A percentile compares a stretch with the other conserved stretches of the same genome.
These are phyloP conservation scores for Helianthus annuus DNA, from an alignment of 129 eudicot genomes.

Conservation along the genomic window DNA sequence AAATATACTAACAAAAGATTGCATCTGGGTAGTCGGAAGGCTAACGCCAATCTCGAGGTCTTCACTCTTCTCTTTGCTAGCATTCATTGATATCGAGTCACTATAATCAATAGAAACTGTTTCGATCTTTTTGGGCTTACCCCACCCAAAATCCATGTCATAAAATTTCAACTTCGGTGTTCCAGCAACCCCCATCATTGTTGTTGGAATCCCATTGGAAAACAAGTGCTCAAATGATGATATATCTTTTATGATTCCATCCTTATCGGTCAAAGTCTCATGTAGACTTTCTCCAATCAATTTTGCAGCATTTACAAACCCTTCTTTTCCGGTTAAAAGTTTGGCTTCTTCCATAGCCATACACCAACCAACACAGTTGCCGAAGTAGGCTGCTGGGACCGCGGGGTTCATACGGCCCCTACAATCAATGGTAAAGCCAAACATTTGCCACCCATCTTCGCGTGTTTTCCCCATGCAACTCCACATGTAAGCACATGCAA, in stretches of 20 bases:
- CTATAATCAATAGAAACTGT: not conserved
- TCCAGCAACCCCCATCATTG: not conserved
- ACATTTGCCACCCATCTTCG: not conserved
- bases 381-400: conserved; percentile 1
- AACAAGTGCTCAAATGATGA: not conserved
- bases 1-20: conserved; percentile 26
- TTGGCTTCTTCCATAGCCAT: not conserved
- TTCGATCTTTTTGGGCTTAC: not conserved
- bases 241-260: not conserved
- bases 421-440: not conserved
- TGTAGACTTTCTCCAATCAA: not conserved
- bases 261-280: not conserved
- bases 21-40: conserved; percentile 27
- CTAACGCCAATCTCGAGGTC: conserved; percentile 39
- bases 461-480: conserved; percentile 27
- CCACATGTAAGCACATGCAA: conserved; percentile 32
- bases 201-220: not conserved
- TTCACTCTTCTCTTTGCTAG: conserved; percentile 14
- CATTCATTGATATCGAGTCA: not conserved
- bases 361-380: not conserved
- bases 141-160: not conserved
- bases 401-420: conserved; percentile 9
- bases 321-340: not conserved
- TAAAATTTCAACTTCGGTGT: not conserved
- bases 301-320: not conserved